These are phyloP conservation scores for Stephanodiscus minutulus DNA, from an alignment of 108 stramenopile genomes.

Conservation along the genomic window DNA sequence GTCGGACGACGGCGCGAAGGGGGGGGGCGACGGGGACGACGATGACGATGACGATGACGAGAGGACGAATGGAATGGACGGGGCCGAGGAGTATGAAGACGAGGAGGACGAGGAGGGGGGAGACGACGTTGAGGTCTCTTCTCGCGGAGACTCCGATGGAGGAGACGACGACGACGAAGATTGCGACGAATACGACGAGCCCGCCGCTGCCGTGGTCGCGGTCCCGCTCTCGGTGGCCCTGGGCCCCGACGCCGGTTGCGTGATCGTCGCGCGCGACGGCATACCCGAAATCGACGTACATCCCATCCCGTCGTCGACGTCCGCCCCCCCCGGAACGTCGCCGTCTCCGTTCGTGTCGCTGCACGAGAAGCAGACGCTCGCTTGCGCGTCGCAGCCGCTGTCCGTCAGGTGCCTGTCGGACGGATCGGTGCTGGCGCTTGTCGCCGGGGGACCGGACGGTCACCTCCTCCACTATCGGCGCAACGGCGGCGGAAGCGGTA, in stretches of 20 bases:
- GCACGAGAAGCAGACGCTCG: constrained; percentile 44
- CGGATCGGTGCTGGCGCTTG: constrained; percentile 49
- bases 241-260: constrained; percentile 25
- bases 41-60: constrained; percentile 1
- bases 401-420: constrained; percentile 36
- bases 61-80: constrained; percentile 7
- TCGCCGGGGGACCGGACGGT: constrained; percentile 52
- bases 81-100: neutral
- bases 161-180: constrained; percentile 4
- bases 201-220: constrained; percentile 13
- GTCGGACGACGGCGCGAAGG: no score
- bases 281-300: constrained; percentile 40
- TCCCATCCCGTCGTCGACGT: constrained; percentile 42
- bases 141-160: neutral
- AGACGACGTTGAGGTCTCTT: neutral
- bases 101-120: constrained; percentile 22
- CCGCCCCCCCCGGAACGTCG: constrained; percentile 14
- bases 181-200: constrained; percentile 11
- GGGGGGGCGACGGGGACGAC: constrained; percentile 13
- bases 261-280: constrained; percentile 41
- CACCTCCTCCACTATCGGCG: constrained; percentile 45
- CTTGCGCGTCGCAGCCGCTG: constrained; percentile 54
- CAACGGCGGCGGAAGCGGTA: neutral
- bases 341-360: constrained; percentile 50
- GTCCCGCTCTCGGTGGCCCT: constrained; percentile 45